Evolutionary conservation across 441 rosid species (phyloP), one percentile per base, ranked within the genome.

Genomic region (Syzygium malaccense): DNA sequence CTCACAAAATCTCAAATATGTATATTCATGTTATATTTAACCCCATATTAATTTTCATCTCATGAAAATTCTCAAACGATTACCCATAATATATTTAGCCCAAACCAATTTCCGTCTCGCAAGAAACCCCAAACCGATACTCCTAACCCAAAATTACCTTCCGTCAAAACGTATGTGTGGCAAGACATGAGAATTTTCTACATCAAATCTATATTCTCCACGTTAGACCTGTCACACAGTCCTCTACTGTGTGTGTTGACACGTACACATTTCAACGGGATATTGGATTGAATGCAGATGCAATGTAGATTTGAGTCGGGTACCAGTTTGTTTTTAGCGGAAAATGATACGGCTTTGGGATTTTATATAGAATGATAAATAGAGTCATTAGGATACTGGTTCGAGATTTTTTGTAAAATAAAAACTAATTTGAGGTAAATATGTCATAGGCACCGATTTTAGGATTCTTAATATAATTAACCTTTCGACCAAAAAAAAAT

Each of bases 161-260:
- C n/a, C 51, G 2, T 37, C 15, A 20, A 20, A 37, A 37, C 6
- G 15, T 8, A 33, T 19, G 48, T 7, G 5, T 23, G 13, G 2
- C 79, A 20, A 71, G 37, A 13, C 15, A 71, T 37, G 28, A 71
- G 26, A 33, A 10, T 9, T 19, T 33, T 33, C 7, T 18, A 20
- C 49, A 19, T 71, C 6, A 1, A 0, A 71, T 37, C 17, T 4
- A 2, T 71, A 37, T 20, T 71, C 49, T 37, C 3, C 1, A 8
- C 1, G 2, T 37, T 6, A 71, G 5, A 5, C 4, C 80, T 4
- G 3, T 37, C 49, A 37, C 2, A 1, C 3, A 9, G 0, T 4
- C 7, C 0, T 33, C 7, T 33, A 18, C 20, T 2, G 0, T 4
- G 2, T 19, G 1, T 33, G 2, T 68, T 10, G 48, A 33, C 6